phyloP scores from a whole-genome alignment of 2,329 filamentous ascomycete species.

The Beauveria bassiana region DNA sequence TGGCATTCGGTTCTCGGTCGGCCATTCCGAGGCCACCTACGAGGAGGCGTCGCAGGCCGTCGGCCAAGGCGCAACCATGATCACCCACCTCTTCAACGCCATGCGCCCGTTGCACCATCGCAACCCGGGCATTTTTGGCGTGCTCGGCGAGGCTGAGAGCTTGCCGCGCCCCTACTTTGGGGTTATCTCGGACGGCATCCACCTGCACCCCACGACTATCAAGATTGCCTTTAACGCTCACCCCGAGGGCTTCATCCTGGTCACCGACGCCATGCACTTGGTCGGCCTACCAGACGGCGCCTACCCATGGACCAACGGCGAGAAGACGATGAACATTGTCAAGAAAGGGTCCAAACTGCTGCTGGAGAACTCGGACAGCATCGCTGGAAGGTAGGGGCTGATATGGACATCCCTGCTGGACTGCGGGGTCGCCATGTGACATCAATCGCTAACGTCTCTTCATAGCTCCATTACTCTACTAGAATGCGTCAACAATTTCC shows the following conservation, averaged over 20 bases:
- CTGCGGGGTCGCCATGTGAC: neutral
- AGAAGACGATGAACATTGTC: constrained; percentile 48
- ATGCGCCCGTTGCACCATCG: constrained; percentile 88
- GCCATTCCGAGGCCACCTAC: constrained; percentile 82
- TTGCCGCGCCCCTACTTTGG: constrained; percentile 68
- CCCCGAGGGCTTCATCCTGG: constrained; percentile 75
- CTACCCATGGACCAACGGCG: constrained; percentile 78
- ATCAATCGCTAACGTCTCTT: neutral
- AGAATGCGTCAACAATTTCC: constrained; percentile 76
- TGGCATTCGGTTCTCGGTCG: constrained; percentile 71
- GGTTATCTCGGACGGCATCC: constrained; percentile 84
- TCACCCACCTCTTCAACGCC: constrained; percentile 90
- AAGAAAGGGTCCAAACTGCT: constrained; percentile 68
- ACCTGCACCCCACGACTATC: constrained; percentile 79
- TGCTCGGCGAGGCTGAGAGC: constrained; percentile 61
- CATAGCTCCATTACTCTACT: constrained; percentile 62
- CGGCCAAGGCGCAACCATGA: constrained; percentile 72
- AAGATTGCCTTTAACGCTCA: constrained; percentile 86
- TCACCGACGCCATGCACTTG: constrained; percentile 88
- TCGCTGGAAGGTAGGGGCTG: constrained; percentile 60
- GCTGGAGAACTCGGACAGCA: constrained; percentile 69
- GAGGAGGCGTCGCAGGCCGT: constrained; percentile 69
- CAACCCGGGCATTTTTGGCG: constrained; percentile 83
- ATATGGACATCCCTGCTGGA: neutral
- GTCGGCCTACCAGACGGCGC: constrained; percentile 76